phyloP scores from a whole-genome alignment of 2,329 filamentous ascomycete species.

The Colletotrichum sp. region DNA sequence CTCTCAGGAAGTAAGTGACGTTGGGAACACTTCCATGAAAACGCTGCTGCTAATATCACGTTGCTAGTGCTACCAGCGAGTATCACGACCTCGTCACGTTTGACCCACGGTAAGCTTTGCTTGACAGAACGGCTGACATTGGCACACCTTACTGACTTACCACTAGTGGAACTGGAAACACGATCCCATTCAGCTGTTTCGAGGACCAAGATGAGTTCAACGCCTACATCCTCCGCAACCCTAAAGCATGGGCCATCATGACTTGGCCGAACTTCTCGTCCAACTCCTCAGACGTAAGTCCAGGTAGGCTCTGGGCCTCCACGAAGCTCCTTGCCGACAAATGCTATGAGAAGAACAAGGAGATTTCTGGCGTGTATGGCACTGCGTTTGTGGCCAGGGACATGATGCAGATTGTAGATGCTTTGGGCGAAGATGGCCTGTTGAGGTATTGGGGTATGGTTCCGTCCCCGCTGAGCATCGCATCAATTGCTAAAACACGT shows the following conservation, averaged over 20 bases:
- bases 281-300: slow-evolving; percentile 14
- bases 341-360: slow-evolving; percentile 26
- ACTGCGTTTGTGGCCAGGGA: slow-evolving; percentile 50
- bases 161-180: slow-evolving; percentile 29
- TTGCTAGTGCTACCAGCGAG: slow-evolving; percentile 25
- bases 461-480: accelerated
- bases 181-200: slow-evolving; percentile 30
- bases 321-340: slow-evolving; percentile 22
- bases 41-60: accelerated
- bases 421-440: slow-evolving; percentile 42
- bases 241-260: neutral
- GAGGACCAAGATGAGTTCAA: neutral
- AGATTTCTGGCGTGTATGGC: slow-evolving; percentile 39
- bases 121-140: accelerated
- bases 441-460: slow-evolving; percentile 43
- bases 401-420: slow-evolving; percentile 44
- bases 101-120: slow-evolving; percentile 27
- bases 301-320: slow-evolving; percentile 27
- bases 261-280: neutral
- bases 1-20: neutral
- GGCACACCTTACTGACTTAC: neutral
- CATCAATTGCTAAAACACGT: neutral
- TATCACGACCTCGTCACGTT: slow-evolving; percentile 30
- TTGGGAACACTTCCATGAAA: too few relatives aligned
- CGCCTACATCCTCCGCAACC: accelerated